Evolutionary conservation across 2,329 filamentous ascomycete species (phyloP), one percentile per base, ranked within the genome.

Genomic region (Colletotrichum sp.): DNA sequence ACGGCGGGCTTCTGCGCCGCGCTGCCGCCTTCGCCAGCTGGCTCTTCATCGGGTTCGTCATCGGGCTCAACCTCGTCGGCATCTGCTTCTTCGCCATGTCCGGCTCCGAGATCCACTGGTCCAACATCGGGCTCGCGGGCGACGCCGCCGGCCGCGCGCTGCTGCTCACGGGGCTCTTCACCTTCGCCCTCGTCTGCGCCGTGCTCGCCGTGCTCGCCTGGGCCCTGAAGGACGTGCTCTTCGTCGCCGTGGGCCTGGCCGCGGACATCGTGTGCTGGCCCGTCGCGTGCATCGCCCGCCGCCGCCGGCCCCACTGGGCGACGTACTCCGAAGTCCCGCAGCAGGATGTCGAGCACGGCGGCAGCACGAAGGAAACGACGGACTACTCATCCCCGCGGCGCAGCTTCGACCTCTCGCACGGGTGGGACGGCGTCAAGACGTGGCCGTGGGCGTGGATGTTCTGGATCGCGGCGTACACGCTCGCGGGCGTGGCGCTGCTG

Each of bases 91-190:
- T 83, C 71, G 69, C 78, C 11, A 80, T 84, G 12, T 79, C 83
- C 1, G 83, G 83, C 22, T 81, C 81, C 8, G 83, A 85, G 69
- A 80, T 85, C 5, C 84, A 83, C 49, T 84, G 84, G 79, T 80
- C 82, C 59, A 85, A 85, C 63, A 75, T 84, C 27, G 82, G 77
- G 15, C 64, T 85, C 11, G 81, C 80, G 0, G 78, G 79, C 12
- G 84, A 85, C 39, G 77, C 82, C 13, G 81, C 82, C 2, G 82
- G 82, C 2, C 78, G 80, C 75, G 78, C 78, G 16, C 78, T 84
- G 52, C 76, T 85, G 15, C 79, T 85, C 3, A 79, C 82, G 2
- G 84, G 83, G 2, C 65, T 83, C 29, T 57, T 83, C 27, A 81
- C 82, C 19, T 81, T 80, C 8, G 63, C 77, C 2, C 25, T 81